Evolutionary conservation across 805 yeast genomes (phyloP).

Genomic region (Saccharomycopsis sp.): DNA sequence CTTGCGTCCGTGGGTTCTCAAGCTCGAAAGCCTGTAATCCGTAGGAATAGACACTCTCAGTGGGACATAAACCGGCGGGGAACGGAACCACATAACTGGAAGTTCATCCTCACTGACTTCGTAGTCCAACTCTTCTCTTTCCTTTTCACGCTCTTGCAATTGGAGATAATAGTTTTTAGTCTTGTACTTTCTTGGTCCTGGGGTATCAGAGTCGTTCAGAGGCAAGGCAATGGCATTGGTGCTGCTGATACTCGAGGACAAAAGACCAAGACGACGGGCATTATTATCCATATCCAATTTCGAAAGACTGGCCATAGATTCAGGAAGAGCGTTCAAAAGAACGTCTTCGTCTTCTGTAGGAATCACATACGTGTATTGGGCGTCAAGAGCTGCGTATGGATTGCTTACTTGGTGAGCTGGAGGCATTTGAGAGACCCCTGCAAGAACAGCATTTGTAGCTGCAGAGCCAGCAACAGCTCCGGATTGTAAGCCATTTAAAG

Average conservation of each 20-base stretch:
- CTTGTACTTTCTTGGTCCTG: not conserved
- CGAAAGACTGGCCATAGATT: not conserved
- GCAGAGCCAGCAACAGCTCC: not conserved
- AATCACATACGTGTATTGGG: not conserved
- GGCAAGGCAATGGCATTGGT: not conserved
- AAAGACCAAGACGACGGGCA: not conserved
- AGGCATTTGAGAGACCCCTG: not conserved
- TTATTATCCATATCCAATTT: slow-evolving; percentile 1
- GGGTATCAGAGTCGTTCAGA: not conserved
- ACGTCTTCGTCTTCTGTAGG: not conserved
- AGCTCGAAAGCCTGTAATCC: not conserved
- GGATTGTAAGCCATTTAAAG: no score
- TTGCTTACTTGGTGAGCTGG: not conserved
- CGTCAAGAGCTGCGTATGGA: not conserved
- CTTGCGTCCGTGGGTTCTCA: not conserved
- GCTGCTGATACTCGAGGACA: not conserved
- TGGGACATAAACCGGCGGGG: slow-evolving; percentile 10
- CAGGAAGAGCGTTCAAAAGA: not conserved
- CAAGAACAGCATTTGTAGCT: no score
- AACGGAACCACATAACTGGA: slow-evolving; percentile 9
- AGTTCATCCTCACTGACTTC: not conserved
- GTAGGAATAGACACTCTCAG: not conserved
- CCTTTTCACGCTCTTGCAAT: not conserved
- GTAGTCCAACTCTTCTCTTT: not conserved
- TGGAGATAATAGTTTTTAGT: not conserved